A percentile compares a stretch with the other conserved stretches of the same genome.
Conservation (phyloP, 2,329 filamentous ascomycete genomes). For the Penicillium frequentans region DNA sequence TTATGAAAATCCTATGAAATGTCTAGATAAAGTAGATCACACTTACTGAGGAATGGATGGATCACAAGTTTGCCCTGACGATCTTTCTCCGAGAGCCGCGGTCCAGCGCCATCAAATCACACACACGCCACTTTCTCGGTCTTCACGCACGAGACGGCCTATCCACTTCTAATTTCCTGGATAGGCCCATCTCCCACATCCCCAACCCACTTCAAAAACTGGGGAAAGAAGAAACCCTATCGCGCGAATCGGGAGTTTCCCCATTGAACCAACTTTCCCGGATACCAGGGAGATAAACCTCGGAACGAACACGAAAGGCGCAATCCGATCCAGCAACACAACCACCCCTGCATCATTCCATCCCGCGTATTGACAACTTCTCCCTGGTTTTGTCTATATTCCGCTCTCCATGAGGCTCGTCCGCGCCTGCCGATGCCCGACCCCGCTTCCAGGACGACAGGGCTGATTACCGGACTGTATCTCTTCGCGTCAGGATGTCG, state of each 20-base stretch:
- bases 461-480: slow-evolving; percentile 24
- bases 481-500: slow-evolving; percentile 40
- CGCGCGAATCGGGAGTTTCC: neutral
- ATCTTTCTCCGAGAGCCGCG: slow-evolving; percentile 34
- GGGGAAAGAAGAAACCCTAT: neutral
- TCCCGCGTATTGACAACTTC: neutral
- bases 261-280: neutral
- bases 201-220: neutral
- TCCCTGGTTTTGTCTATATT: neutral
- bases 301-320: neutral
- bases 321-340: neutral
- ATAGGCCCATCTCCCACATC: neutral
- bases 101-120: slow-evolving; percentile 18
- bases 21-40: too few species aligned
- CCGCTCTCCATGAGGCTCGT: slow-evolving; percentile 29
- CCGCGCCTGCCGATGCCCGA: slow-evolving; percentile 27
- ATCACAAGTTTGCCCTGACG: slow-evolving; percentile 31
- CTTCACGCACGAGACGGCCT: slow-evolving; percentile 10
- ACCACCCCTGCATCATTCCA: slow-evolving; percentile 1
- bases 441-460: slow-evolving; percentile 36
- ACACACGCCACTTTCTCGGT: slow-evolving; percentile 17
- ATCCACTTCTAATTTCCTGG: neutral
- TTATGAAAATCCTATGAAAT: neutral
- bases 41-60: neutral
- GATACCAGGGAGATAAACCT: neutral